Base-by-base conservation (phyloP, 805 yeast species). In the Saturnispora mendoncae region DNA sequence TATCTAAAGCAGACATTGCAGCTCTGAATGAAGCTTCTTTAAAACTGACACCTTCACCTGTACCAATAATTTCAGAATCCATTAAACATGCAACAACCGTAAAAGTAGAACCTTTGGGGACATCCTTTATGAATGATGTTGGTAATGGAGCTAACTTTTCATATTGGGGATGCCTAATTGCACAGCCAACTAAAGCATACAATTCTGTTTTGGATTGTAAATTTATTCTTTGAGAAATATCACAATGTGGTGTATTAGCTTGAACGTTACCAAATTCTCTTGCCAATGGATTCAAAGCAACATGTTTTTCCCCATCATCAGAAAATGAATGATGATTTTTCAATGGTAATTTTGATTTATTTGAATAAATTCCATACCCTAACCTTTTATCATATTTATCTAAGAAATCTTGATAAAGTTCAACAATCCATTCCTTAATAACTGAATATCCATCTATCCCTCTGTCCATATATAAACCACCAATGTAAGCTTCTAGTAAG, bases 401-500 rank as follows among this genome's bases (percentile, higher is more conserved):
- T 60, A 68, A 32, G 51, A 45, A 25, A 60, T 67, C 26, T 56
- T 61, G n/a, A 21, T 47, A 47, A 2, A 47, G 28, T n/a, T 45
- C 38, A 5, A 57, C 51, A 21, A 83, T 55, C 90, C 90, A 83
- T 10, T 65, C 58, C 48, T 70, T 69, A 6, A 82, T 69, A 18
- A 60, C 67, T 2, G 64, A 56, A 8, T 41, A 45, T 8, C 46
- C 52, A 6, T 39, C 36, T 12, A 38, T 39, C 3, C 45, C 44
- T 12, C 52, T 41, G 47, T 84, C 94, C 18, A 75, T 66, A 6
- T 72, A 71, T 25, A 90, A 60, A 0, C 94, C 98, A 6, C 95
- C 97, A 35, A 92, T 70, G 51, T 90, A 90, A 0, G 97, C 96
- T 61, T 92, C 98, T 56, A 90, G 84, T 0, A 83, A 77, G 66